These are phyloP conservation scores for Xylariaceae sp. DNA, from an alignment of 2,329 filamentous ascomycete species.

Conservation along the genomic window DNA sequence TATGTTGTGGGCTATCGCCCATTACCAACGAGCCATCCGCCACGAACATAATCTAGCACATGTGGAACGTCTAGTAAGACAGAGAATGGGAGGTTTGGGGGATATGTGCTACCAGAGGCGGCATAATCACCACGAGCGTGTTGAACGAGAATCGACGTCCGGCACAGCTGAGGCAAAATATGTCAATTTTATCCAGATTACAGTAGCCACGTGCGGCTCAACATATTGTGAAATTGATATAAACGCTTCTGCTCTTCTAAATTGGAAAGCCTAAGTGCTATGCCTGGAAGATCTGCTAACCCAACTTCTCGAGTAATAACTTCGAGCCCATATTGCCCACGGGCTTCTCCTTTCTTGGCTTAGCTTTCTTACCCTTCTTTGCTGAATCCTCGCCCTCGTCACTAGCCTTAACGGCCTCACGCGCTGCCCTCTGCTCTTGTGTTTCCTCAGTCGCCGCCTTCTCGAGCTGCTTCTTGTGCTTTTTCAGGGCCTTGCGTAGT, in stretches of 20 bases:
- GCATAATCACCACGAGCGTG: no score
- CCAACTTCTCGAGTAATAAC: slow-evolving; percentile 56
- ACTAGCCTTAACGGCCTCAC: slow-evolving; percentile 48
- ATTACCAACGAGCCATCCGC: no score
- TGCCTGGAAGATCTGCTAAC: slow-evolving; percentile 9
- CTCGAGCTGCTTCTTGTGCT: slow-evolving; percentile 67
- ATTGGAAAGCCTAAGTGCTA: not conserved
- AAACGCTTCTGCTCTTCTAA: slow-evolving; percentile 7
- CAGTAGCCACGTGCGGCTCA: not conserved
- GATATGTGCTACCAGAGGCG: no score
- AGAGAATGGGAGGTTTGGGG: no score
- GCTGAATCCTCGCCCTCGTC: slow-evolving; percentile 37
- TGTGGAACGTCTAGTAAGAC: no score
- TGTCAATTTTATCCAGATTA: not conserved
- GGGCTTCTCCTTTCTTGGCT: slow-evolving; percentile 37
- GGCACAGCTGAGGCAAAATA: not conserved
- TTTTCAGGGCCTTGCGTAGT: slow-evolving; percentile 65
- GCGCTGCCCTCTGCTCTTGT: slow-evolving; percentile 48
- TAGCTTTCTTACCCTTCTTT: slow-evolving; percentile 41
- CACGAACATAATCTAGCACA: no score
- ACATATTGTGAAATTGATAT: slow-evolving; percentile 1
- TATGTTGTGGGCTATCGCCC: no score
- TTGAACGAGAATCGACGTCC: no score
- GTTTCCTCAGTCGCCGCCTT: slow-evolving; percentile 61
- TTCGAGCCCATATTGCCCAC: slow-evolving; percentile 60